Conservation (phyloP, 805 yeast genomes). For the Debaryomyces tyrocola region DNA sequence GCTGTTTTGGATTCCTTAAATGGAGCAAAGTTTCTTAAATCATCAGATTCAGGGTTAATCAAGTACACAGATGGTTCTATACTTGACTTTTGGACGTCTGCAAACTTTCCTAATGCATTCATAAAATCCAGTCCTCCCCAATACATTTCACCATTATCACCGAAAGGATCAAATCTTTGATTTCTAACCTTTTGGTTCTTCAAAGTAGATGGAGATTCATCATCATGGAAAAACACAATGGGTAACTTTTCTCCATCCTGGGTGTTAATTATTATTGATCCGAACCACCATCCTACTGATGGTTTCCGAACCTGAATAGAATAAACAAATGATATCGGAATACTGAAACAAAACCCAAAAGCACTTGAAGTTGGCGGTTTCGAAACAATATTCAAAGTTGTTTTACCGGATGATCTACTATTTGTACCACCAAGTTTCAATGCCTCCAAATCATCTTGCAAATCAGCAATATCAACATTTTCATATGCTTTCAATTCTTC, state of each 20-base stretch:
- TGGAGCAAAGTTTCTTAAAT: slow-evolving; percentile 57
- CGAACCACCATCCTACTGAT: slow-evolving; percentile 87
- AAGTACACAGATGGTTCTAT: slow-evolving; percentile 72
- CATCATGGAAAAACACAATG: slow-evolving; percentile 89
- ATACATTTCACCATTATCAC: slow-evolving; percentile 51
- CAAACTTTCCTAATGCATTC: slow-evolving; percentile 49
- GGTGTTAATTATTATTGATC: slow-evolving; percentile 76
- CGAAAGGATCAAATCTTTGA: slow-evolving; percentile 74
- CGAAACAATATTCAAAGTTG: slow-evolving; percentile 32
- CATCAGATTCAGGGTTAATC: slow-evolving; percentile 75
- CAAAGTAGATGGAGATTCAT: slow-evolving; percentile 74
- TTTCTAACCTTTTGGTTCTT: slow-evolving; percentile 58
- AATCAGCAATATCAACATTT: slow-evolving; percentile 48
- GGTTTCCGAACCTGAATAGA: slow-evolving; percentile 85
- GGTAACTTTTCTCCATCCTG: slow-evolving; percentile 71
- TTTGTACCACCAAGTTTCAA: slow-evolving; percentile 13
- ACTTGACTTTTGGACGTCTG: slow-evolving; percentile 66
- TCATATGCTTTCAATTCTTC: slow-evolving; percentile 49
- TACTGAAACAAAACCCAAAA: slow-evolving; percentile 67
- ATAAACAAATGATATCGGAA: slow-evolving; percentile 59
- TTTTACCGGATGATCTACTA: slow-evolving; percentile 7
- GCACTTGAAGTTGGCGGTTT: slow-evolving; percentile 54
- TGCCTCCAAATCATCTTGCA: slow-evolving; percentile 18
- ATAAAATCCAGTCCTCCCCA: slow-evolving; percentile 94
- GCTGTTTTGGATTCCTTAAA: slow-evolving; percentile 13